phyloP scores from a whole-genome alignment of 2,329 filamentous ascomycete species.

The Talaromyces sp. region DNA sequence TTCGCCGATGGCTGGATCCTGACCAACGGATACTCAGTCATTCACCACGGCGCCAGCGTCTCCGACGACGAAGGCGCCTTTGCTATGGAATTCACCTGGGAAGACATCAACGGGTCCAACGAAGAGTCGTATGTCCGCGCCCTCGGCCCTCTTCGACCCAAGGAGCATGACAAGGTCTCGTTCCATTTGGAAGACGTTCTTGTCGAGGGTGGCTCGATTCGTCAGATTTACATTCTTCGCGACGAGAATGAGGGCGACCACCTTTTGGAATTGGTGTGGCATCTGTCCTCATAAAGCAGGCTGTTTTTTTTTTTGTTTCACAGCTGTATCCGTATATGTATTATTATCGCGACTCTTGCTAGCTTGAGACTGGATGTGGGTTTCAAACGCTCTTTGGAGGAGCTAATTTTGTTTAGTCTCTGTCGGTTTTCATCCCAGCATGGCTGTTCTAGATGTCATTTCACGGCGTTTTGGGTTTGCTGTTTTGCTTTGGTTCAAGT shows the following conservation, averaged over 20 bases:
- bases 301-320: neutral
- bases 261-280: constrained; percentile 38
- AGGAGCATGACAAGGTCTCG: constrained; percentile 48
- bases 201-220: constrained; percentile 40
- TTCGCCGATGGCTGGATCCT: constrained; percentile 47
- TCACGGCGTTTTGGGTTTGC: neutral
- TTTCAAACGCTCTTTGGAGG: neutral
- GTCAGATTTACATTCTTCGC: constrained; percentile 54
- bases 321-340: neutral
- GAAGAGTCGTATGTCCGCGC: constrained; percentile 48
- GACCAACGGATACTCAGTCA: constrained; percentile 57
- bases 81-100: constrained; percentile 52
- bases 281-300: constrained; percentile 9
- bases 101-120: constrained; percentile 38
- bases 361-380: neutral
- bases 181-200: constrained; percentile 47
- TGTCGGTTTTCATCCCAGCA: neutral
- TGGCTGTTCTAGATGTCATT: neutral
- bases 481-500: too few species aligned
- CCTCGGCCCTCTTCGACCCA: constrained; percentile 48
- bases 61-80: constrained; percentile 35
- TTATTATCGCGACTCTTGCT: neutral
- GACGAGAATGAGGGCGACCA: constrained; percentile 37
- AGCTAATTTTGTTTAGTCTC: neutral
- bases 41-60: constrained; percentile 43